Percentiles rank a stretch among this genome's conserved stretches.
phyloP scores from a whole-genome alignment of 108 stramenopile species.

The Nitzschia putrida region DNA sequence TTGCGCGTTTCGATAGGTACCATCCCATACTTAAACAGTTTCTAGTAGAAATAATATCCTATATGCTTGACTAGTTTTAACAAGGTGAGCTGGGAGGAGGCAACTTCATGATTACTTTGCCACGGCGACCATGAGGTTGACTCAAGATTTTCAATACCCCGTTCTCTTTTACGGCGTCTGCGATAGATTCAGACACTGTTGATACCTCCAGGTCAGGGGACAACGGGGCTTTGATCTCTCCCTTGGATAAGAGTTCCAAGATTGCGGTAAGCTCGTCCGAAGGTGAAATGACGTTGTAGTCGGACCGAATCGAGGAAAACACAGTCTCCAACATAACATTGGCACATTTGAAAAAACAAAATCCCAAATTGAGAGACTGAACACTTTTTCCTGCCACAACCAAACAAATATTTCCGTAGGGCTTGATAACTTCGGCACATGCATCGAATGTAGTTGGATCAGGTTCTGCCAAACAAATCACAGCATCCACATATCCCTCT shows the following conservation, averaged over 20 bases:
- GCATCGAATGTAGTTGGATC: constrained; percentile 30
- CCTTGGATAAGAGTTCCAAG: constrained; percentile 17
- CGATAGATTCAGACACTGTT: constrained; percentile 30
- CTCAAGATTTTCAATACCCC: constrained; percentile 37
- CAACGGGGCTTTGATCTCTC: constrained; percentile 35
- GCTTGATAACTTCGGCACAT: constrained; percentile 50
- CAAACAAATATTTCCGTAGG: constrained; percentile 50
- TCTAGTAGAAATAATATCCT: too few species aligned
- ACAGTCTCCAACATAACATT: constrained; percentile 53
- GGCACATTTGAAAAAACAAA: constrained; percentile 58
- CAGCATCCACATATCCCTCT: constrained; percentile 50
- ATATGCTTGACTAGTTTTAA: too few species aligned
- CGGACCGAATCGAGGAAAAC: constrained; percentile 43
- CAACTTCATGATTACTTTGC: constrained; percentile 52
- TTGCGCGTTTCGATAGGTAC: too few species aligned
- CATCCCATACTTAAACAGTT: too few species aligned
- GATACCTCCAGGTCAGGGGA: constrained; percentile 21
- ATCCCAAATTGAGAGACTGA: constrained; percentile 46
- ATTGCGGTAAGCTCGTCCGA: constrained; percentile 34
- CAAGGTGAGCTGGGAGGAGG: too few species aligned
- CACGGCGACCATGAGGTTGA: constrained; percentile 25
- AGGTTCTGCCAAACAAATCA: constrained; percentile 57
- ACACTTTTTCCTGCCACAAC: constrained; percentile 52
- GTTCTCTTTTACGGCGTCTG: constrained; percentile 27
- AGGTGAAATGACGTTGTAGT: constrained; percentile 32